Evolutionary conservation across 176 grass and related monocot species (phyloP).

Genomic region (Cenchrus purpureus): DNA sequence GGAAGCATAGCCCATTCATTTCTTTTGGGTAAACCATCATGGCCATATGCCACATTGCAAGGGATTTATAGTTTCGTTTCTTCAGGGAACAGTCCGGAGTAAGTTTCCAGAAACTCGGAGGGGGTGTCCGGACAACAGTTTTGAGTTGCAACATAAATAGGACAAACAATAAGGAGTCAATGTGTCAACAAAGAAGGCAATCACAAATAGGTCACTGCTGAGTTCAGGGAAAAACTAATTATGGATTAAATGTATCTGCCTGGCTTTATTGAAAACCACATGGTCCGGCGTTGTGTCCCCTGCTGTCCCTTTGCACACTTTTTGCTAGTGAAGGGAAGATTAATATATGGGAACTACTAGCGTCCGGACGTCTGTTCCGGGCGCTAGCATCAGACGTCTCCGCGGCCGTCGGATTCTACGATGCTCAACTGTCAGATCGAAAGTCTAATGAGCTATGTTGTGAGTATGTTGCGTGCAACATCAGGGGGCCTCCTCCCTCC

Average conservation of each 20-base stretch:
- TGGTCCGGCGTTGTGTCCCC: not conserved
- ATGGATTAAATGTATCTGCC: not conserved
- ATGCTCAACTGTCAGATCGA: too few species aligned
- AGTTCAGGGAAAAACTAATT: not conserved
- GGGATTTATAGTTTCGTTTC: constrained; percentile 34
- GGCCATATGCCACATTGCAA: constrained; percentile 27
- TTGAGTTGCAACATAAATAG: constrained; percentile 11
- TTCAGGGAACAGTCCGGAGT: not conserved
- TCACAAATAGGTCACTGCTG: not conserved
- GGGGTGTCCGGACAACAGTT: not conserved
- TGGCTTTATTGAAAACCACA: not conserved
- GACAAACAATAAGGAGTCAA: not conserved
- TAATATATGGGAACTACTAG: not conserved
- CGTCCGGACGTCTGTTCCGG: too few species aligned
- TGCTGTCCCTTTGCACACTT: not conserved
- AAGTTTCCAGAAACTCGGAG: too few species aligned
- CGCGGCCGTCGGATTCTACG: too few species aligned
- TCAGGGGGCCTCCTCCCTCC: too few species aligned
- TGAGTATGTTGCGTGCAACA: too few species aligned
- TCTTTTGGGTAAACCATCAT: not conserved
- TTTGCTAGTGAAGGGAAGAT: not conserved
- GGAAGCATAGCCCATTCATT: constrained; percentile 32
- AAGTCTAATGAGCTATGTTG: too few species aligned
- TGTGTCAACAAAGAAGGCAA: not conserved
- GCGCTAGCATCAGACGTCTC: too few species aligned